Evolutionary conservation across 2,329 filamentous ascomycete species (phyloP), one percentile per base, ranked within the genome.

Genomic region (Cladosporium oxysporum): DNA sequence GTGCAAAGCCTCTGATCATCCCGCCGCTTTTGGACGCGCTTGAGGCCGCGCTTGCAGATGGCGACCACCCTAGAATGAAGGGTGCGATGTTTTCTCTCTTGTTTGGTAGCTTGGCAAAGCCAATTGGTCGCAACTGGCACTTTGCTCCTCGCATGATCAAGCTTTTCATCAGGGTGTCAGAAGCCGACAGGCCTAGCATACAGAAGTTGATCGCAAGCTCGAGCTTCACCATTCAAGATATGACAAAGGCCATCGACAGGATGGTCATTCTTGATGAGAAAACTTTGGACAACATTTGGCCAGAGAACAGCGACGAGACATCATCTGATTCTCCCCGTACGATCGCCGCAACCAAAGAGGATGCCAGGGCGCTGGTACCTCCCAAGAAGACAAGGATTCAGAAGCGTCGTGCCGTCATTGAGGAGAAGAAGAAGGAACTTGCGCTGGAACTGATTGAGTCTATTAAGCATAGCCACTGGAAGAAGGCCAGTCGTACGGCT

Each of bases 111-210:
- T 82, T 99, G 41, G 86, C 93, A 6, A 96, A 93, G 79, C 96
- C 94, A 0, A 86, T 96, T 55, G 87, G 92, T 57, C 90, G 91
- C 64, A 93, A 99, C 76, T 99, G 96, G 96, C 90, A 93, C 47
- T 97, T 93, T 77, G 92, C 95, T 0, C 95, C 96, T 1, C 87
- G 90, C n/a, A 82, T 97, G 58, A 91, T 99, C 81, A 89, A 90
- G 62, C 84, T 95, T 10, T 99, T 96, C 79, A 95, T 99, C 69
- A 88, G 91, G 72, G 92, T 95, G 2, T 93, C 91, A 21, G 89
- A 89, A 41, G 93, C 96, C 18, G 95, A 99, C 79, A 97, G 97
- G 76, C 88, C 92, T 5, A 97, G 94, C 0, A 94, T 99, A 49
- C 95, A 99, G 77, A 93, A 91, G 71, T 85, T 99, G 18, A 92